phyloP scores from a whole-genome alignment of 2,329 filamentous ascomycete genomes.

The Akanthomyces dipterigenus region DNA sequence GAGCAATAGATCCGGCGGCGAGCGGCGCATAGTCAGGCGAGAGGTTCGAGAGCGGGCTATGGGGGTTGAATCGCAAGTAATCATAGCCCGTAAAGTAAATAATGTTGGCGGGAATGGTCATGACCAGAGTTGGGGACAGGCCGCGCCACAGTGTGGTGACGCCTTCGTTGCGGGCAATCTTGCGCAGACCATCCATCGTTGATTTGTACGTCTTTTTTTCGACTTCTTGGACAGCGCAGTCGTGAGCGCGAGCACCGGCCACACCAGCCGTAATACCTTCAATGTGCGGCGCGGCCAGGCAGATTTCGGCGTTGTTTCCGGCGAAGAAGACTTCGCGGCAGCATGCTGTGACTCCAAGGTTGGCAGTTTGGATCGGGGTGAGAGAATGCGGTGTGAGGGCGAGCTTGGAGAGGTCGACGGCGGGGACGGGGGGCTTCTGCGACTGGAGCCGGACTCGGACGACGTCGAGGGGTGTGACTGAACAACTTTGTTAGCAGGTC shows the following conservation, averaged over 20 bases:
- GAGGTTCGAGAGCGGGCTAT: constrained; percentile 61
- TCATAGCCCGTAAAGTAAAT: constrained; percentile 99
- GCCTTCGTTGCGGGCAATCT: constrained; percentile 93
- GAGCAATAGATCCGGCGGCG: constrained; percentile 69
- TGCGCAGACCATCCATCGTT: constrained; percentile 83
- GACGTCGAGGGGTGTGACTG: constrained; percentile 92
- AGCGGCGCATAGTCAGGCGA: constrained; percentile 72
- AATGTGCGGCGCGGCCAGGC: constrained; percentile 61
- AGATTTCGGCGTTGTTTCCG: constrained; percentile 75
- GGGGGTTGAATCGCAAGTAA: constrained; percentile 70
- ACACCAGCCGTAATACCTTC: constrained; percentile 39
- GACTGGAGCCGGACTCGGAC: constrained; percentile 93
- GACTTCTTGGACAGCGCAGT: constrained; percentile 83
- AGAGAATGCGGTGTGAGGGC: constrained; percentile 50
- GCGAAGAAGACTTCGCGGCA: constrained; percentile 97
- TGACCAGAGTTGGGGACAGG: constrained; percentile 85
- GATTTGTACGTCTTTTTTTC: constrained; percentile 80
- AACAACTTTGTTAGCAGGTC: constrained; percentile 7
- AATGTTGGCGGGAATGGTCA: constrained; percentile 92
- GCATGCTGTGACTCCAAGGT: constrained; percentile 87
- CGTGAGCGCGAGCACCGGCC: constrained; percentile 49
- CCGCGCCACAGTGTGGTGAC: constrained; percentile 83
- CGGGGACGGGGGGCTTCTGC: constrained; percentile 49
- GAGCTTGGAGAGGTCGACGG: constrained; percentile 49
- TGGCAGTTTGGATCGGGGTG: constrained; percentile 65